Evolutionary conservation across 2,329 filamentous ascomycete genomes (phyloP).

Genomic region (Dryadomyces sulphureus): DNA sequence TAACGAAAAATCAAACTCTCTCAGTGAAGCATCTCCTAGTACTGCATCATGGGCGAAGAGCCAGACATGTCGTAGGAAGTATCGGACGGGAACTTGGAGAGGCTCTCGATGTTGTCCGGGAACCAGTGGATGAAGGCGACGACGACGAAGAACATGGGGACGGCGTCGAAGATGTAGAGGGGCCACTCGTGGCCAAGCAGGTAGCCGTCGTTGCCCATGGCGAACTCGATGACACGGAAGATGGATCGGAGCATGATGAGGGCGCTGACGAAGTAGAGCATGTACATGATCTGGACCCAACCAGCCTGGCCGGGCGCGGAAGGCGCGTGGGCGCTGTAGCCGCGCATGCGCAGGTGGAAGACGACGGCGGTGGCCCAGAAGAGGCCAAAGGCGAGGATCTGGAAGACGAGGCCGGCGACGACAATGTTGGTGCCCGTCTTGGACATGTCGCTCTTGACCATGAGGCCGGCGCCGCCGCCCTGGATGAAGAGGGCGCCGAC

Average conservation of each 20-base stretch:
- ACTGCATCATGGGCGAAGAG: too few species aligned
- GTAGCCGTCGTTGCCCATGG: conserved; percentile 16
- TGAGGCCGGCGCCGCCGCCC: conserved; percentile 20
- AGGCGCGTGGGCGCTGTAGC: too few species aligned
- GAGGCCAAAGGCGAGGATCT: conserved; percentile 40
- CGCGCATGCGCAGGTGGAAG: too few species aligned
- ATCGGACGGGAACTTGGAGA: too few species aligned
- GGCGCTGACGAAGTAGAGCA: conserved; percentile 11
- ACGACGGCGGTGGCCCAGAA: conserved; percentile 33
- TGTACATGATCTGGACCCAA: conserved; percentile 13
- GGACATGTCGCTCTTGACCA: background rate
- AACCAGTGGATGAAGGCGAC: conserved; percentile 7
- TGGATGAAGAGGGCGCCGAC: conserved; percentile 37
- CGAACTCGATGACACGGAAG: conserved; percentile 24
- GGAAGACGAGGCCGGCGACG: conserved; percentile 39
- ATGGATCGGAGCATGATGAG: conserved; percentile 23
- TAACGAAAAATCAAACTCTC: too few species aligned
- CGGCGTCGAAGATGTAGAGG: conserved; percentile 19
- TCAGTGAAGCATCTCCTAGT: too few species aligned
- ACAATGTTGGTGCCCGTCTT: conserved; percentile 35
- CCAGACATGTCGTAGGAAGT: too few species aligned
- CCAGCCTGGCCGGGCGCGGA: background rate
- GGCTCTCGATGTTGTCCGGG: background rate
- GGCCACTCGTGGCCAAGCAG: conserved; percentile 16
- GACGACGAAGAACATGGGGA: conserved; percentile 14